A percentile compares a stretch with the other conserved stretches of the same genome.
phyloP scores from a whole-genome alignment of 2,329 filamentous ascomycete species.

The Ceratocystis cacaofunesta region DNA sequence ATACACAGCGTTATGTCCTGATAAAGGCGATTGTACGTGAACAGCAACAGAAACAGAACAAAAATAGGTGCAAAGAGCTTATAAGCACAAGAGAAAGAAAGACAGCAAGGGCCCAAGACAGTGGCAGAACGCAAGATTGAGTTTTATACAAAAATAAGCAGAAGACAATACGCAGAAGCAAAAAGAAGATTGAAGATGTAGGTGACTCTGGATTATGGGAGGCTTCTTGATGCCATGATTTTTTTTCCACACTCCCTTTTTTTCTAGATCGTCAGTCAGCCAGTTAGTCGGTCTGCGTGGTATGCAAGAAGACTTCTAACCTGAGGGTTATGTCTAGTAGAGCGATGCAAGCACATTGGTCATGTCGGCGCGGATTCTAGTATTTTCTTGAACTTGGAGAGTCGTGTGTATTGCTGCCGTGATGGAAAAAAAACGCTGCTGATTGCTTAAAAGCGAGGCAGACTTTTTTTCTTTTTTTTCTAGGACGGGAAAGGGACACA shows the following conservation, averaged over 20 bases:
- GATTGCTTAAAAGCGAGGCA: slow-evolving; percentile 1
- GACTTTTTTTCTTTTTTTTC: neutral
- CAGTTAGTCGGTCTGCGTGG: neutral
- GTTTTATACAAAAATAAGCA: slow-evolving; percentile 3
- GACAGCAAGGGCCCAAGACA: neutral
- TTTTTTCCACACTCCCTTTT: neutral
- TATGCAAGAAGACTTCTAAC: neutral
- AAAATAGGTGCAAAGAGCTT: neutral
- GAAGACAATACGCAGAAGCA: neutral
- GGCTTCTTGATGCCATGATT: neutral
- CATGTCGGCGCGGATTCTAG: neutral
- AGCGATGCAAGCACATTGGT: neutral
- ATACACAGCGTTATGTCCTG: slow-evolving; percentile 12
- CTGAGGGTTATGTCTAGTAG: neutral
- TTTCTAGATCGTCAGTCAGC: neutral
- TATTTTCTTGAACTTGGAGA: neutral
- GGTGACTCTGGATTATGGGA: neutral
- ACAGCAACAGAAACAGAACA: slow-evolving; percentile 3
- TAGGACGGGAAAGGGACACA: neutral
- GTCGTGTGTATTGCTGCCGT: neutral
- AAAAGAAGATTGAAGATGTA: neutral
- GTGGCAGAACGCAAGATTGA: neutral
- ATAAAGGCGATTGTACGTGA: neutral
- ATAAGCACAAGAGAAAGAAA: neutral
- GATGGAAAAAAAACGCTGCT: neutral